Evolutionary conservation across 1,284 basidiomycete species (phyloP), one percentile per base, ranked within the genome.

Genomic region (Cutaneotrichosporon sp.): DNA sequence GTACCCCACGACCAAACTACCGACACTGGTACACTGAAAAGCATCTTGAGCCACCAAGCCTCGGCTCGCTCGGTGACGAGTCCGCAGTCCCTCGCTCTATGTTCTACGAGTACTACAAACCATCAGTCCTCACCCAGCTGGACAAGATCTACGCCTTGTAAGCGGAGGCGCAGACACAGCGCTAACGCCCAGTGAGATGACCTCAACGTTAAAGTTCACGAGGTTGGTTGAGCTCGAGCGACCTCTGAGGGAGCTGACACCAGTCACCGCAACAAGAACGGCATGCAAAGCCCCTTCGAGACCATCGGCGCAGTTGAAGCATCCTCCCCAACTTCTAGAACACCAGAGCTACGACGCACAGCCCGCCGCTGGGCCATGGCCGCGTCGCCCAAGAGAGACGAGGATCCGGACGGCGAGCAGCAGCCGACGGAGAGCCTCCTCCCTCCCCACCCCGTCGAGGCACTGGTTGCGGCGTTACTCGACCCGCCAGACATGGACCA

Each of bases 51-150:
- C 83, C 84, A 0, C 83, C 84, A 2, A 81, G 38, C 47, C 59
- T 72, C n/a, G 70, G 75, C 38, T 24, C 56, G 22, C 36, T 59
- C 1, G 65, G 58, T 7, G 53, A 63, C 9, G 70, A 70, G 29
- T 51, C 72, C 9, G 72, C 71, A 10, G 72, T 74, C 7, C 71
- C 77, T 22, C 74, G 75, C 52, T 89, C 93, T 61, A 92, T 90
- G 69, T 95, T 91, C 89, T 84, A 87, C 5, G 92, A 95, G 73
- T 95, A 95, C 79, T 97, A 97, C 75, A 85, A 92, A 36, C 93
- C 94, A 5, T 80, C 89, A 58, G 65, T 73, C 42, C 60, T 78
- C 20, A 74, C 73, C 6, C 72, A 78, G 50, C 72, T 73, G 60
- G 72, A 91, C 86, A 59, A 93, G 87, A 78, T 89, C 83, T 36